phyloP scores from a whole-genome alignment of 257 asterid genomes.

The Rehmannia glutinosa region DNA sequence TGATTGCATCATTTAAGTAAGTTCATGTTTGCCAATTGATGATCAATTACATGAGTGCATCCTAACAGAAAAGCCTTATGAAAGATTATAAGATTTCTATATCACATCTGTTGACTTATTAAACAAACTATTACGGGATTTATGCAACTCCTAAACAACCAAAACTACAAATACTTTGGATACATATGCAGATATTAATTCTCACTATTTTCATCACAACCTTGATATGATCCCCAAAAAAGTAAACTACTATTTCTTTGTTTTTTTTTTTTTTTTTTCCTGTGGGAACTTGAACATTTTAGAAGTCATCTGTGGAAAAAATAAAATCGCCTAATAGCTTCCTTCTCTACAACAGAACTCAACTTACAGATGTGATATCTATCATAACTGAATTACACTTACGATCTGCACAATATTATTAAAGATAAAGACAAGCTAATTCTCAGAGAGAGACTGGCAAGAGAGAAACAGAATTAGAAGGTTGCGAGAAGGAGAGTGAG shows the following conservation, averaged over 20 bases:
- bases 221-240: neutral
- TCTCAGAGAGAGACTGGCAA: neutral
- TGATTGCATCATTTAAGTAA: no score
- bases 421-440: neutral
- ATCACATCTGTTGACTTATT: neutral
- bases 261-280: no score
- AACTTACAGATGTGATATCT: neutral
- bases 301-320: no score
- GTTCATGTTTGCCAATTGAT: no score
- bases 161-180: neutral
- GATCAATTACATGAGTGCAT: constrained; percentile 9
- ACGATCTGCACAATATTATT: neutral
- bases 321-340: no score
- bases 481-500: constrained; percentile 1
- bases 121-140: neutral
- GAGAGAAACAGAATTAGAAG: constrained; percentile 1
- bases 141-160: neutral
- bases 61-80: neutral
- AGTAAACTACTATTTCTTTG: no score
- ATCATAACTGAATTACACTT: neutral
- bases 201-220: neutral
- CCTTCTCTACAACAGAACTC: no score
- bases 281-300: no score
- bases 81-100: neutral
- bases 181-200: neutral